Evolutionary conservation across 2,329 filamentous ascomycete species (phyloP), one percentile per base, ranked within the genome.

Genomic region (Trichoderma semiorbis): DNA sequence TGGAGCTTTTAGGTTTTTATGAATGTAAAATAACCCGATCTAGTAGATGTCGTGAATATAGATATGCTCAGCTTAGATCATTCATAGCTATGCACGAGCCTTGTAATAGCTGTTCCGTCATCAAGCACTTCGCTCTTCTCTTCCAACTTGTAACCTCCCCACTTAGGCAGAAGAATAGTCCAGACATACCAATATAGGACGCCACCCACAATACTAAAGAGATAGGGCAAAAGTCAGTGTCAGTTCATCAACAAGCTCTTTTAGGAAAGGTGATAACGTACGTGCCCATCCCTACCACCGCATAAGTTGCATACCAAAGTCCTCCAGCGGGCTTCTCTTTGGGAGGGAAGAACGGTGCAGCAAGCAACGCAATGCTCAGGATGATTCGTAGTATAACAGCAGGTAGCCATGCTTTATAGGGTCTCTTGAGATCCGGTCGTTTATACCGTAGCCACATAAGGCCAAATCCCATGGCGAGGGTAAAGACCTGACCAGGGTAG

Each of bases 171-270:
- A 1, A 88, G 74, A 3, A 88, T 83, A 0, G 90, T 90, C 87
- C 89, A 92, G 1, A 92, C 73, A 74, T 88, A 90, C 92, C 92
- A 94, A 77, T 93, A 93, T 0, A 88, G 1, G 0, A 91, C 77
- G 0, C 87, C 90, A 62, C 89, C 86, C 0, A 85, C 39, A 39
- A 92, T 81, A 88, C 92, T 67, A 66, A 21, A 24, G 18, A 28
- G 28, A 57, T 10, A 50, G n/a, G 18, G 11, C 34, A 26, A 61
- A 53, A 21, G 21, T 69, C 47, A 69, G 66, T 36, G 24, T 14
- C 14, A 18, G 14, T 36, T 3, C 11, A 53, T 55, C 18, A 26
- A 7, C 8, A 7, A 21, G 14, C 5, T 32, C 47, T 1, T 24
- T 11, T 18, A 3, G n/a, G 14, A 34, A 50, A n/a, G 7, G 7